These are phyloP conservation scores for Aspergillus asperescens DNA, from an alignment of 495 filamentous ascomycete species.

Conservation along the genomic window DNA sequence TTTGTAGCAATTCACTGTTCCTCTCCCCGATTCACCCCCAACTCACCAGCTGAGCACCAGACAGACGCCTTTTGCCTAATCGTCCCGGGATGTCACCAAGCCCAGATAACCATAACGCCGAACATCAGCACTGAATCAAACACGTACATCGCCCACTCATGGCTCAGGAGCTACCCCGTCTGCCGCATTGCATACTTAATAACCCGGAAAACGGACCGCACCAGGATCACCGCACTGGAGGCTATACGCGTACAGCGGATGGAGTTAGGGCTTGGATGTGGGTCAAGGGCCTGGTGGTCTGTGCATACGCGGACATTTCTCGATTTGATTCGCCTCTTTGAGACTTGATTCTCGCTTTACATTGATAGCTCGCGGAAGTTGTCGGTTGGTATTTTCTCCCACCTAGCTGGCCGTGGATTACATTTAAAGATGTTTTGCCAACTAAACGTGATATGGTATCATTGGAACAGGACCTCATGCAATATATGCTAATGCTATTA, in stretches of 20 bases:
- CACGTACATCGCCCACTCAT: slow-evolving; percentile 2
- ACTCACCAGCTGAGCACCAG: not conserved
- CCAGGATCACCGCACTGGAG: not conserved
- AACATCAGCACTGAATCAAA: not conserved
- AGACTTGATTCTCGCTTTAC: not conserved
- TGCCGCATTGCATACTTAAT: slow-evolving; percentile 2
- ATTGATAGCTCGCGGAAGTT: no score
- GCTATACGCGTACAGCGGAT: slow-evolving; percentile 3
- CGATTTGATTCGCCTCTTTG: not conserved
- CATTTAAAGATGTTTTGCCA: not conserved
- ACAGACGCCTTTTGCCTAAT: not conserved
- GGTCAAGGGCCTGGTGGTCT: not conserved
- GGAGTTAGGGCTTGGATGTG: not conserved
- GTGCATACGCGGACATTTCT: slow-evolving; percentile 10
- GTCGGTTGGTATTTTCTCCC: not conserved
- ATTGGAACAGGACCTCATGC: not conserved
- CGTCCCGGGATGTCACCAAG: not conserved
- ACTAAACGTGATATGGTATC: not conserved
- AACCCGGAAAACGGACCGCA: not conserved
- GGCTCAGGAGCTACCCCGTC: not conserved
- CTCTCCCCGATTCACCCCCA: no score
- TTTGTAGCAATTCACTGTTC: no score
- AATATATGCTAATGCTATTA: not conserved
- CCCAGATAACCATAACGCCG: not conserved
- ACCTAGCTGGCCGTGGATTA: no score